These are phyloP conservation scores for Pseudogymnoascus sp. DNA, from an alignment of 2,329 filamentous ascomycete species.

Conservation along the genomic window DNA sequence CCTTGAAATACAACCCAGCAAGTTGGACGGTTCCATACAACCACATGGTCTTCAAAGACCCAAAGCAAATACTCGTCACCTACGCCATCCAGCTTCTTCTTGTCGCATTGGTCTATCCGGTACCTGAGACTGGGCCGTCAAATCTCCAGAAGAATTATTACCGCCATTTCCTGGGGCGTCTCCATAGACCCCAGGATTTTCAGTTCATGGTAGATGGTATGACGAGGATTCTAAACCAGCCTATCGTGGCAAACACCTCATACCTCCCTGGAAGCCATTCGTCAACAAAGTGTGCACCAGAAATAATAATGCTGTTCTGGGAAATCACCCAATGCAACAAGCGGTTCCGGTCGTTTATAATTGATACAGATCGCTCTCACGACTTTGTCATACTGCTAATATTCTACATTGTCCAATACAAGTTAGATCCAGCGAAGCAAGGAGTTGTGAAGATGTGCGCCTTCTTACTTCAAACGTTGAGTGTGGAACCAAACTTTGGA, in stretches of 20 bases:
- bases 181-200: conserved; percentile 93
- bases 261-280: conserved; percentile 82
- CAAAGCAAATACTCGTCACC: conserved; percentile 82
- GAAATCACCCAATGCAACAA: conserved; percentile 97
- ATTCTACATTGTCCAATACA: conserved; percentile 89
- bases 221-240: conserved; percentile 85
- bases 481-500: conserved; percentile 85
- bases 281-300: conserved; percentile 77
- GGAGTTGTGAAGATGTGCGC: conserved; percentile 94
- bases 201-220: conserved; percentile 96
- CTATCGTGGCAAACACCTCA: conserved; percentile 78
- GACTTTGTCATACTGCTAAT: conserved; percentile 87
- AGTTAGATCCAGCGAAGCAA: conserved; percentile 77
- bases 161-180: conserved; percentile 69
- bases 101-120: conserved; percentile 75
- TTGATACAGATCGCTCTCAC: conserved; percentile 87
- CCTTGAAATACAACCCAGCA: conserved; percentile 91
- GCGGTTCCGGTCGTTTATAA: conserved; percentile 90
- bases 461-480: conserved; percentile 92
- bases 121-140: conserved; percentile 65
- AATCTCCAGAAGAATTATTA: conserved; percentile 79
- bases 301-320: conserved; percentile 96
- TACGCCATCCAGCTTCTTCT: conserved; percentile 85
- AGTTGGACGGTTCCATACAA: conserved; percentile 94
- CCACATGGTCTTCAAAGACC: conserved; percentile 82